These are phyloP conservation scores for Croton setiger DNA, from an alignment of 441 rosid species.

Conservation along the genomic window DNA sequence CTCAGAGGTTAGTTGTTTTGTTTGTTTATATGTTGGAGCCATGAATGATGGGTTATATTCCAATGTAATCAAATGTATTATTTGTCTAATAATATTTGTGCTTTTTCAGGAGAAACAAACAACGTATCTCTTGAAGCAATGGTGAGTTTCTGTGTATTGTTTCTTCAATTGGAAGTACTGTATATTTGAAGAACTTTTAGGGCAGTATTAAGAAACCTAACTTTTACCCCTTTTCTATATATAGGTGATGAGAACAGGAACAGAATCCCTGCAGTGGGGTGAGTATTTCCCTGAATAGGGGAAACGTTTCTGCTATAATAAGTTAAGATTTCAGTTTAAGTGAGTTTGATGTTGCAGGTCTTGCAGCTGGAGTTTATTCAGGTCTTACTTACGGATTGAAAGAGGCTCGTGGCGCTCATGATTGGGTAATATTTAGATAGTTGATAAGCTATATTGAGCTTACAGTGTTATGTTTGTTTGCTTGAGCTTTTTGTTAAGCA, in stretches of 20 bases:
- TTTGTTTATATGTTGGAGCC: no score
- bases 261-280: slow-evolving; percentile 98
- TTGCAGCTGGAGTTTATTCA: slow-evolving; percentile 86
- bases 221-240: neutral
- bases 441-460: no score
- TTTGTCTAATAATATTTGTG: neutral
- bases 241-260: slow-evolving; percentile 87
- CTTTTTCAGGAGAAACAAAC: slow-evolving; percentile 63
- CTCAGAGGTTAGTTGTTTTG: no score
- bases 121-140: slow-evolving; percentile 73
- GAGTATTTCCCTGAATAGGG: slow-evolving; percentile 16
- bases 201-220: no score
- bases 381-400: slow-evolving; percentile 86
- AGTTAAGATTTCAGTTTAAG: no score
- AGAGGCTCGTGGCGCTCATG: slow-evolving; percentile 88
- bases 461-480: no score
- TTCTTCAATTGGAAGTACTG: no score
- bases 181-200: no score
- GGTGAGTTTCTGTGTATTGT: slow-evolving; percentile 38
- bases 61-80: neutral
- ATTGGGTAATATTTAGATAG: slow-evolving; percentile 44
- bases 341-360: slow-evolving; percentile 37
- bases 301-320: no score
- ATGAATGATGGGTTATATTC: neutral
- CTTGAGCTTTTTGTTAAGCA: no score